These are phyloP conservation scores for Debaryomycetaceae sp. DNA, from an alignment of 1,139 yeast species.

Conservation along the genomic window DNA sequence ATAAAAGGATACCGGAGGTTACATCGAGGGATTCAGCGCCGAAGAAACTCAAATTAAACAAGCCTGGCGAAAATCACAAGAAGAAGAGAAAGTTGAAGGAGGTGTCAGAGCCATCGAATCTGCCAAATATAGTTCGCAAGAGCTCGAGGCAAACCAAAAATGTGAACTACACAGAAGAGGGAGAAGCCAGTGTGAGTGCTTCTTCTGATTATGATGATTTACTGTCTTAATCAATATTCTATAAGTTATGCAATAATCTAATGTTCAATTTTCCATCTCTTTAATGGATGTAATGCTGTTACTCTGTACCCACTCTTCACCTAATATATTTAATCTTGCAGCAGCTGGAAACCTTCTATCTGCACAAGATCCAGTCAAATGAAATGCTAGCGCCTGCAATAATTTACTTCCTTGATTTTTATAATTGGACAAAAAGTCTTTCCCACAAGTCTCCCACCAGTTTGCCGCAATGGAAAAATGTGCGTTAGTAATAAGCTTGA, in stretches of 20 bases:
- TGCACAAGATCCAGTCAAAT: conserved; percentile 50
- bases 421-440: conserved; percentile 50
- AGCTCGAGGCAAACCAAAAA: conserved; percentile 39
- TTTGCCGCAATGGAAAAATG: conserved; percentile 72
- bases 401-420: conserved; percentile 72
- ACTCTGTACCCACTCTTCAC: conserved; percentile 66
- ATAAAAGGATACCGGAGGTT: conserved; percentile 8
- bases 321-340: conserved; percentile 66
- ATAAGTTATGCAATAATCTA: not conserved
- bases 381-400: conserved; percentile 37
- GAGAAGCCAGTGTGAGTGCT: conserved; percentile 15
- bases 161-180: conserved; percentile 38
- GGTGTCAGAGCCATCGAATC: not conserved
- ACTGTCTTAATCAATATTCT: conserved; percentile 1
- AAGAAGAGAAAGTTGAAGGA: not conserved
- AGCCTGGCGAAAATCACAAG: conserved; percentile 1
- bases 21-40: not conserved
- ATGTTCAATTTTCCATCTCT: conserved; percentile 44
- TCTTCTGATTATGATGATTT: conserved; percentile 3
- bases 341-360: conserved; percentile 68
- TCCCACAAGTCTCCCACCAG: conserved; percentile 91
- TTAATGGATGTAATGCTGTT: conserved; percentile 49
- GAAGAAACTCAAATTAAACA: conserved; percentile 1
- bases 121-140: conserved; percentile 31
- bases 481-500: conserved; percentile 52